phyloP scores from a whole-genome alignment of 208 protist species.

The Wallacemonas sp. region DNA sequence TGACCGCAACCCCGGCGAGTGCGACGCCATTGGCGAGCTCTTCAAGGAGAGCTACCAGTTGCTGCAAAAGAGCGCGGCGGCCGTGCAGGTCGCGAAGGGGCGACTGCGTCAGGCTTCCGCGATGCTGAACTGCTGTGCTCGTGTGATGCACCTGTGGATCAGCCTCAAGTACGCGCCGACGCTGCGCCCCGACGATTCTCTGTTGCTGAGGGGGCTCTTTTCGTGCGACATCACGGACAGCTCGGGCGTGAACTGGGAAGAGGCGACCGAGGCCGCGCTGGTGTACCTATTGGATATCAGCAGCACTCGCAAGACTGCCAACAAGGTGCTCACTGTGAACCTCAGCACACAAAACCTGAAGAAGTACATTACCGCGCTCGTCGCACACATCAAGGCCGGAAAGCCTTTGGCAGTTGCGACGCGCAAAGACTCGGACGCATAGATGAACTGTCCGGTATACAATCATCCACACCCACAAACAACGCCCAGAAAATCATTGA shows the following conservation, averaged over 20 bases:
- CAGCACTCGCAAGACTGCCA: constrained; percentile 21
- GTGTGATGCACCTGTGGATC: constrained; percentile 74
- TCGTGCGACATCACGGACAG: constrained; percentile 55
- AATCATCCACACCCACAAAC: too few relatives aligned
- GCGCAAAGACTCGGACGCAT: not conserved
- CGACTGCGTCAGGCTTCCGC: constrained; percentile 52
- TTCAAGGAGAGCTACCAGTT: constrained; percentile 80
- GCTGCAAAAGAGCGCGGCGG: constrained; percentile 56
- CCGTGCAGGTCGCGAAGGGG: constrained; percentile 33
- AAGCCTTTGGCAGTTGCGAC: constrained; percentile 18
- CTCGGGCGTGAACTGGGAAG: constrained; percentile 87
- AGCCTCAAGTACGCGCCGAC: constrained; percentile 33
- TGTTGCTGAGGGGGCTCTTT: constrained; percentile 59
- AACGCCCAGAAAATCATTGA: too few relatives aligned
- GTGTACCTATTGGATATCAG: constrained; percentile 58
- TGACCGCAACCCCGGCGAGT: constrained; percentile 80
- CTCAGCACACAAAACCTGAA: constrained; percentile 59
- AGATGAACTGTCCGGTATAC: too few relatives aligned
- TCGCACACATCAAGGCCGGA: constrained; percentile 29
- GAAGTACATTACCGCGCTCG: constrained; percentile 52
- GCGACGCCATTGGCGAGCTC: constrained; percentile 75
- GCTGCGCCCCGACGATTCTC: constrained; percentile 18
- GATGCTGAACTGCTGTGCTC: constrained; percentile 78
- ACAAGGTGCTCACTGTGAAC: constrained; percentile 29
- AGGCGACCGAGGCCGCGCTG: constrained; percentile 75